Evolutionary conservation across 805 yeast genomes (phyloP).

Genomic region (Hanseniaspora lachancei): DNA sequence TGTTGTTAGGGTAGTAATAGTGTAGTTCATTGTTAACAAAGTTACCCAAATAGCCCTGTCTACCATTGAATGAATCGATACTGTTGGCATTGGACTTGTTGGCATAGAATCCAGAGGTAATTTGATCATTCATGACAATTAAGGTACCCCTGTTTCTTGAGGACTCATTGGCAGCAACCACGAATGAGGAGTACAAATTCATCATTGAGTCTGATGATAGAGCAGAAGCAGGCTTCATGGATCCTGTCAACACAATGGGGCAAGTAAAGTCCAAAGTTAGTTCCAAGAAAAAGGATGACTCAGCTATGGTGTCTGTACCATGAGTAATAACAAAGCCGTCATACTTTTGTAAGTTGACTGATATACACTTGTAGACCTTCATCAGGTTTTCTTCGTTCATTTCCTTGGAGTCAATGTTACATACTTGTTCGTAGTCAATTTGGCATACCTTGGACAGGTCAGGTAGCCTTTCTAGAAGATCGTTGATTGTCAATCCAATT

Average conservation of each 20-base stretch:
- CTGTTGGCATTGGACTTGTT: constrained; percentile 61
- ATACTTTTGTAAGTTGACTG: constrained; percentile 32
- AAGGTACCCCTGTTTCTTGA: constrained; percentile 47
- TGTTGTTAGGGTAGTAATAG: constrained; percentile 49
- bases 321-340: constrained; percentile 56
- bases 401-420: constrained; percentile 50
- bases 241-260: constrained; percentile 58
- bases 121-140: constrained; percentile 54
- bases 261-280: constrained; percentile 33
- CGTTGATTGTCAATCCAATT: constrained; percentile 40
- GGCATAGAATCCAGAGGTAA: constrained; percentile 56
- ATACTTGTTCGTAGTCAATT: constrained; percentile 48
- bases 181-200: constrained; percentile 58
- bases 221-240: constrained; percentile 63
- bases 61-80: constrained; percentile 55
- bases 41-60: constrained; percentile 60
- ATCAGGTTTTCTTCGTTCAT: constrained; percentile 36
- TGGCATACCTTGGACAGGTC: constrained; percentile 42
- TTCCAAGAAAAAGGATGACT: constrained; percentile 52
- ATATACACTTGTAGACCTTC: constrained; percentile 35
- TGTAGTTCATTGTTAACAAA: constrained; percentile 55
- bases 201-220: constrained; percentile 62
- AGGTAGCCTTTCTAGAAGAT: constrained; percentile 41
- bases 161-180: constrained; percentile 41
- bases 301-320: constrained; percentile 61